Evolutionary conservation across 2,329 filamentous ascomycete species (phyloP).

Genomic region (Elsinoe fawcettii): DNA sequence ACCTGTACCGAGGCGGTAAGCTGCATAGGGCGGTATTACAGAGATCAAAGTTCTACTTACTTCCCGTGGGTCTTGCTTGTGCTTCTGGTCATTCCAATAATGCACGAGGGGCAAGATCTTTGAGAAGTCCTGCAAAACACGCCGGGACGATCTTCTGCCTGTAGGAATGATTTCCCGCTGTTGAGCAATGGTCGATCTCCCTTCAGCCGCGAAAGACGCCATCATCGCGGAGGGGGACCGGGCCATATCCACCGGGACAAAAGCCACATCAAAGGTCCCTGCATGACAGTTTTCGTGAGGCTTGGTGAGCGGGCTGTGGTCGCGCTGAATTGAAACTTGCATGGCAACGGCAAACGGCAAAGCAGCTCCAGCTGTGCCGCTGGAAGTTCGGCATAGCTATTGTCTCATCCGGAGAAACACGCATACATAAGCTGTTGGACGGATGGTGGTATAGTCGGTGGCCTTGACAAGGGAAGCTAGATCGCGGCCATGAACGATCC

Average conservation of each 20-base stretch:
- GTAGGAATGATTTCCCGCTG: neutral
- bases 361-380: neutral
- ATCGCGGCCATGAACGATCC: neutral
- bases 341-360: neutral
- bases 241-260: neutral
- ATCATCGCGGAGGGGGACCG: constrained; percentile 5
- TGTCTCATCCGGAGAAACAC: neutral
- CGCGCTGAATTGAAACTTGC: neutral
- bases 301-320: neutral
- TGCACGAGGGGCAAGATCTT: neutral
- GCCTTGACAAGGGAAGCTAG: neutral
- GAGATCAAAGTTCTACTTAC: neutral
- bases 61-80: neutral
- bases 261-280: constrained; percentile 1
- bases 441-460: neutral
- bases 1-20: neutral
- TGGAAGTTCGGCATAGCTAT: neutral
- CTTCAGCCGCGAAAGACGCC: constrained; percentile 2
- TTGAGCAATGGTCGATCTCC: neutral
- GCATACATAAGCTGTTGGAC: neutral
- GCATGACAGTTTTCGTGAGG: neutral
- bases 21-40: neutral
- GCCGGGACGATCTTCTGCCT: neutral
- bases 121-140: neutral
- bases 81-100: neutral